These are phyloP conservation scores for Rhizophora mangle DNA, from an alignment of 345 rosid species.

Conservation along the genomic window DNA sequence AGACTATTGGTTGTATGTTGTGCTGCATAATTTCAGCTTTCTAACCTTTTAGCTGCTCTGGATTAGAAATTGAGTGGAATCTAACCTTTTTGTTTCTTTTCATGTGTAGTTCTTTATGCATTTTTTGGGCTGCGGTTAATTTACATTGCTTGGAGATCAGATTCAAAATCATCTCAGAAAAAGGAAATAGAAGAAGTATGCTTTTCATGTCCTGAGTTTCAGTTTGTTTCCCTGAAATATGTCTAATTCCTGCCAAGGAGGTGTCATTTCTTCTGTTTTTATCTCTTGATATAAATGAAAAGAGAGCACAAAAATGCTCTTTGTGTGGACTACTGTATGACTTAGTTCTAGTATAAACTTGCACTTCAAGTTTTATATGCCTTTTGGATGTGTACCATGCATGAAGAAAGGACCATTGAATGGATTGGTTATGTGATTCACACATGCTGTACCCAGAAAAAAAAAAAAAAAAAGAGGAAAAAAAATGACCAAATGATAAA, in stretches of 20 bases:
- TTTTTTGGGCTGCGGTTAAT: constrained; percentile 92
- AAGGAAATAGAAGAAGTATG: constrained; percentile 98
- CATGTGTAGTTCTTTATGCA: constrained; percentile 69
- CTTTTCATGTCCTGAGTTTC: constrained; percentile 1
- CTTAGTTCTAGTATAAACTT: neutral
- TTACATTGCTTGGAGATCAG: constrained; percentile 98
- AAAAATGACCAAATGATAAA: too few species aligned
- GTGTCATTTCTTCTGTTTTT: neutral
- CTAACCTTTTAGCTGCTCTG: neutral
- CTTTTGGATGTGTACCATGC: neutral
- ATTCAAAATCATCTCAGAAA: constrained; percentile 87
- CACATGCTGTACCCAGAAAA: too few species aligned
- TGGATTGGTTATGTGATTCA: too few species aligned
- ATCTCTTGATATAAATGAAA: neutral
- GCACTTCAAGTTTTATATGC: neutral
- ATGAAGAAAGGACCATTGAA: too few species aligned
- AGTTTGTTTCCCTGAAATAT: neutral
- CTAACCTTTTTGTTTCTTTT: constrained; percentile 5
- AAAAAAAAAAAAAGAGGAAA: too few species aligned
- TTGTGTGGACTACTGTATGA: neutral
- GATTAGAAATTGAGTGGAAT: neutral
- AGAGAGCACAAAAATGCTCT: neutral
- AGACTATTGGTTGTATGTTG: too few species aligned
- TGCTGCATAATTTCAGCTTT: too few species aligned
- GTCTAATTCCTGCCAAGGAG: neutral